Base-by-base conservation (phyloP, 768 basidiomycete species). In the Polyporus arcularius region DNA sequence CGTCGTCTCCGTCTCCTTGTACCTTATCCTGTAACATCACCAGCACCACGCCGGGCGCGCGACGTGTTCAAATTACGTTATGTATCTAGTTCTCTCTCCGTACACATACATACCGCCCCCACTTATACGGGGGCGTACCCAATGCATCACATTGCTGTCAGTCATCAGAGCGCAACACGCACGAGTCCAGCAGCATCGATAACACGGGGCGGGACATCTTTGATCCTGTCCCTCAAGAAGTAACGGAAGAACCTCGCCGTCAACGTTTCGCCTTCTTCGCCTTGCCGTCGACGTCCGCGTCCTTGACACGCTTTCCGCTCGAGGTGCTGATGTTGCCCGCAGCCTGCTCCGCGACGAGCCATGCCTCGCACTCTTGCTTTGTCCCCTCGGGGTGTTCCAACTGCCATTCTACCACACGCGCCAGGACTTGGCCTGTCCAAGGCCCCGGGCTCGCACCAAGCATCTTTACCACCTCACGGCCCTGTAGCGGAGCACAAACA, bases 341-440 rank as follows among this genome's bases (percentile, higher is more conserved):
- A 8, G 66, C 69, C 40, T 78, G 78, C 67, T 88, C 83, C n/a
- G 74, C 72, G 58, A 75, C 73, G 45, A 98, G 75, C 93, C 93
- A 97, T 12, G 71, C 71, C 31, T 78, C 70, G 69, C 94, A 95
- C 4, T 86, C 83, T 5, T 85, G 87, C 68, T 85, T 84, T 4
- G 84, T 82, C 1, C 80, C 82, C 2, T 78, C 67, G 0, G 95
- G 92, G 70, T 94, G 76, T 39, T 84, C 87, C 7, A 98, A 79
- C 67, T 95, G 94, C 96, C 95, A 98, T 61, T 87, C 83, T 18
- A 93, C 69, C 28, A 98, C 80, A 49, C 79, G 81, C n/a, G 80
- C 75, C 18, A 93, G 77, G 6, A 87, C 80, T 31, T 80, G 74
- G 35, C 83, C 82, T 5, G 87, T 85, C 85, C 93, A 88, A 2